phyloP scores from a whole-genome alignment of 345 rosid species.

The Eucalyptus grandis region DNA sequence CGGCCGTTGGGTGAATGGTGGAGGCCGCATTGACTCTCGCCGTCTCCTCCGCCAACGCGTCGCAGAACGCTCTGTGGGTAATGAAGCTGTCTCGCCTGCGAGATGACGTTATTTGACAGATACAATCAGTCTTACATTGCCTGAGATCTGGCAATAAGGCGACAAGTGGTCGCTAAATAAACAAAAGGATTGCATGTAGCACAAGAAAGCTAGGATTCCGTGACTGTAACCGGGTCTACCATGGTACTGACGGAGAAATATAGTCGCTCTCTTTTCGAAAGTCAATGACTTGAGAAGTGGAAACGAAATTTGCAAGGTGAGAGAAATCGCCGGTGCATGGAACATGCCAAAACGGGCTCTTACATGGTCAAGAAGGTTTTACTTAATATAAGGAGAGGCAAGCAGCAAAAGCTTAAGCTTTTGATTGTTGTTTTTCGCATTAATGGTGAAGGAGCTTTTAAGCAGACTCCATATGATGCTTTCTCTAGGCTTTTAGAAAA shows the following conservation, averaged over 20 bases:
- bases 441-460: not conserved
- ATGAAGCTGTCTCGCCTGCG: constrained; percentile 90
- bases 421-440: not conserved
- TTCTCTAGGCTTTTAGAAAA: not conserved
- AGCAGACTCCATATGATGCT: not conserved
- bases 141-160: not conserved
- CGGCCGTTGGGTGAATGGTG: constrained; percentile 6
- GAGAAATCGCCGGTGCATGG: not conserved
- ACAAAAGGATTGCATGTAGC: not conserved
- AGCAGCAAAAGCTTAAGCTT: not conserved
- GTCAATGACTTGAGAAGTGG: not conserved
- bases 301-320: not conserved
- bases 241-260: not conserved
- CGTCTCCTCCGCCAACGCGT: constrained; percentile 94
- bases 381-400: not conserved
- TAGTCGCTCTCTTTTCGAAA: not conserved
- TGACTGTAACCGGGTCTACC: not conserved
- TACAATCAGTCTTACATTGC: not conserved
- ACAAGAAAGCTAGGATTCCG: not conserved
- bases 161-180: not conserved
- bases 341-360: not conserved
- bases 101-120: not conserved
- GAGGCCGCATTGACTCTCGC: constrained; percentile 81
- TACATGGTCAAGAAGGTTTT: not conserved
- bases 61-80: constrained; percentile 97